A percentile compares a stretch with the other conserved stretches of the same genome.
Conservation (phyloP, 73 alveolate genomes). For the Paramecium bursaria region DNA sequence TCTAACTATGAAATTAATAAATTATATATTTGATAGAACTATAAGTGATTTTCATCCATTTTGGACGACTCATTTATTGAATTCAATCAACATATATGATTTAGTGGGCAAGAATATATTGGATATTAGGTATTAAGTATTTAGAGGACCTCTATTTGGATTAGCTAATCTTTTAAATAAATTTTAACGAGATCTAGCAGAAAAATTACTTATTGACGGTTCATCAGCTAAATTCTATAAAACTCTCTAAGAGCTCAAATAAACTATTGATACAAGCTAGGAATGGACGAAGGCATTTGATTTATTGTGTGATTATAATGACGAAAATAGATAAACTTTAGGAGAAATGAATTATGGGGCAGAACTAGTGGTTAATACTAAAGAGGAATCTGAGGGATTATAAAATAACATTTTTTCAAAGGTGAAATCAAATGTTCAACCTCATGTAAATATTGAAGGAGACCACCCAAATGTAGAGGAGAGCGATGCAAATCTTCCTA, state of each 20-base stretch:
- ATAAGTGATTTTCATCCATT: conserved; percentile 63
- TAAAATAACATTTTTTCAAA: too few relatives aligned
- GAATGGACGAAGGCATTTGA: conserved; percentile 35
- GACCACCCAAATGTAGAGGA: too few relatives aligned
- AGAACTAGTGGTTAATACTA: too few relatives aligned
- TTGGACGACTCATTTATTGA: background rate
- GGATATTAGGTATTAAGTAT: background rate
- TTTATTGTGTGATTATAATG: too few relatives aligned
- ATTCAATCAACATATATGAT: background rate
- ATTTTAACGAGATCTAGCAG: conserved; percentile 14
- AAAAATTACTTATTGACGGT: conserved; percentile 37
- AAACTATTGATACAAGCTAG: background rate
- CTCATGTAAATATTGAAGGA: too few relatives aligned
- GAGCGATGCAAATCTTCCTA: too few relatives aligned
- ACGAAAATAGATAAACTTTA: too few relatives aligned
- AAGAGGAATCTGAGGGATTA: too few relatives aligned
- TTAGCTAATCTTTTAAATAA: conserved; percentile 42
- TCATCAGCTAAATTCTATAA: conserved; percentile 12
- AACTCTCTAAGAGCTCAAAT: background rate
- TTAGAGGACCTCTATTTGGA: background rate
- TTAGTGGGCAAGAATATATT: background rate
- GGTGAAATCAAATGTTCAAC: too few relatives aligned
- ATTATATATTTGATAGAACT: conserved; percentile 43
- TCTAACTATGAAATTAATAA: conserved; percentile 16
- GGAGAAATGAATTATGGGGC: too few relatives aligned